A percentile compares a stretch with the other conserved stretches of the same genome.
These are phyloP conservation scores for Licmophora abbreviata DNA, from an alignment of 108 stramenopile species.

Conservation along the genomic window DNA sequence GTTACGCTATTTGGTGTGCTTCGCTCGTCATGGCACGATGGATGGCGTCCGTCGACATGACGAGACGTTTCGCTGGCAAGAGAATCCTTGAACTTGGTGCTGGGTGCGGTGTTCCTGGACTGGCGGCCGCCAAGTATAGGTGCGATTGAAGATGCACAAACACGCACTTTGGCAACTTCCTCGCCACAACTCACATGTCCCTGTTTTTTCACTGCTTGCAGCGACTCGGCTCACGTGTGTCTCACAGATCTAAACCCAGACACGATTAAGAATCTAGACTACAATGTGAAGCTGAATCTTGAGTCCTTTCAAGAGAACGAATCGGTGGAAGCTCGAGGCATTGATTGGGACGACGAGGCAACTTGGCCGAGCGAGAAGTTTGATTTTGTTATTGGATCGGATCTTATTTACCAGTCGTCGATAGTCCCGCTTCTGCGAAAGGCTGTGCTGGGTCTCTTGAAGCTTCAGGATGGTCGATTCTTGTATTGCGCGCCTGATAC, in stretches of 20 bases:
- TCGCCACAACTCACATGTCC: not conserved
- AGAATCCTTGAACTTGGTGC: conserved; percentile 72
- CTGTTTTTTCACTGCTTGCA: too few species aligned
- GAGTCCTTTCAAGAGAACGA: not conserved
- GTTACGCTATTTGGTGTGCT: conserved; percentile 79
- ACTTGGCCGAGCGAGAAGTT: conserved; percentile 69
- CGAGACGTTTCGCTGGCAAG: conserved; percentile 17
- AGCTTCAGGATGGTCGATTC: conserved; percentile 27
- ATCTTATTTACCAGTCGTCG: conserved; percentile 76
- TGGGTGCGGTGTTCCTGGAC: conserved; percentile 71
- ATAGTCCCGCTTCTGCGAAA: conserved; percentile 66
- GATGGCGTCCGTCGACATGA: conserved; percentile 35
- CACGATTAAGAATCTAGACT: conserved; percentile 63
- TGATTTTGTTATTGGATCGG: conserved; percentile 76
- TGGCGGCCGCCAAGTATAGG: conserved; percentile 38
- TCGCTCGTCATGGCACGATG: conserved; percentile 74
- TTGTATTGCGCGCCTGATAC: conserved; percentile 50
- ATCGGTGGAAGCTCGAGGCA: conserved; percentile 14
- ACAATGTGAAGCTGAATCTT: conserved; percentile 66
- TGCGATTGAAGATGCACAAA: too few species aligned
- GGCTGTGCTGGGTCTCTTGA: conserved; percentile 47
- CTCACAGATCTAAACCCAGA: conserved; percentile 71
- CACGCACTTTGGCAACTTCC: not conserved
- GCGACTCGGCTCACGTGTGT: conserved; percentile 13
- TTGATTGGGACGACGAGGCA: conserved; percentile 76